These are phyloP conservation scores for Pseudotulostoma volvatum DNA, from an alignment of 495 filamentous ascomycete species.

Conservation along the genomic window DNA sequence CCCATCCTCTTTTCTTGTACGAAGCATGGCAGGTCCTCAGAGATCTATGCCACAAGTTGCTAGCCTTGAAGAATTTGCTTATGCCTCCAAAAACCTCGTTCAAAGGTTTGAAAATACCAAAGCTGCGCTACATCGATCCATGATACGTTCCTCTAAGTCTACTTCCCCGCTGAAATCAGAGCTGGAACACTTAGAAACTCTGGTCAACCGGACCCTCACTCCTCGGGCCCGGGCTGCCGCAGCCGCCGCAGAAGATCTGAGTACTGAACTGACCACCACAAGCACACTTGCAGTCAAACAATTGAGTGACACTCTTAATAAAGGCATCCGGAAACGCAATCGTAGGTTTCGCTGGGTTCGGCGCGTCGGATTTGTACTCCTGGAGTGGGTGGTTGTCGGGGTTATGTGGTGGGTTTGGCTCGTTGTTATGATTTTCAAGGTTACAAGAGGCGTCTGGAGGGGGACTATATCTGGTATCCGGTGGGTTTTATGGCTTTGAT, in stretches of 20 bases:
- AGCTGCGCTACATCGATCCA: conserved; percentile 34
- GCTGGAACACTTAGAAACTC: conserved; percentile 32
- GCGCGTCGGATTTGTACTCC: conserved; percentile 47
- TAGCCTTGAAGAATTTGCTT: conserved; percentile 45
- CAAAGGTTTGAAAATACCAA: conserved; percentile 38
- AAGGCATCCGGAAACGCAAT: conserved; percentile 47
- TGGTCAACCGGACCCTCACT: conserved; percentile 40
- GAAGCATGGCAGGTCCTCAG: conserved; percentile 12
- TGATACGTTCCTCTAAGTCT: conserved; percentile 32
- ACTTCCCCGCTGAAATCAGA: conserved; percentile 28
- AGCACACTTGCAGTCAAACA: conserved; percentile 62
- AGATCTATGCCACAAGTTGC: conserved; percentile 31
- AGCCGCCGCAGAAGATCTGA: conserved; percentile 62
- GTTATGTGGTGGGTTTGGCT: conserved; percentile 79
- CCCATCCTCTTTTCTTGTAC: conserved; percentile 25
- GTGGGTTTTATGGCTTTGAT: conserved; percentile 65
- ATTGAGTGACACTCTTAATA: conserved; percentile 61
- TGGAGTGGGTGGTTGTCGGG: conserved; percentile 67
- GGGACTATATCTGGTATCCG: conserved; percentile 39
- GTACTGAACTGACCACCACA: conserved; percentile 52
- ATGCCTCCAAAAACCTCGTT: conserved; percentile 49
- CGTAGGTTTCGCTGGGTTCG: conserved; percentile 58
- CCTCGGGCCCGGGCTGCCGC: conserved; percentile 45
- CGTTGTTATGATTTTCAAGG: conserved; percentile 50
- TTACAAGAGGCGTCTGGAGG: conserved; percentile 41